Evolutionary conservation across 2,329 filamentous ascomycete species (phyloP), one percentile per base, ranked within the genome.

Genomic region (Pseudofabraea citricarpa): DNA sequence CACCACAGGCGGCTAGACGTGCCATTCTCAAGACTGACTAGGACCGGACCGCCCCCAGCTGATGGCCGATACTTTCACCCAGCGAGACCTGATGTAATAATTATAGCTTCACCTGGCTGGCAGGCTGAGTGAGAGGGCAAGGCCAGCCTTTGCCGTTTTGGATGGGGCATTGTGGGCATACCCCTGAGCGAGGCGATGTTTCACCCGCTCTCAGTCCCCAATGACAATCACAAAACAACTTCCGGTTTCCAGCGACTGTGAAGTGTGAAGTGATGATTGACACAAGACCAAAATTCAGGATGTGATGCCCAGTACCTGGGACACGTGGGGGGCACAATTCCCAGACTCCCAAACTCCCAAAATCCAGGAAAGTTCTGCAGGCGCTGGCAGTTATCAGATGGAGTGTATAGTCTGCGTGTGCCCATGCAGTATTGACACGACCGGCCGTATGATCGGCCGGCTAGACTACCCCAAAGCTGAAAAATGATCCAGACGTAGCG

Each of bases 391-490:
- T 40, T 22, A 49, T 53, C 51, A 50, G 52, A 54, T 43, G 50
- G 45, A 45, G 24, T 38, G 33, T 33, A n/a, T 35, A 41, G 33
- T 29, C 27, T 20, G 32, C 33, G 36, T 45, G 29, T 16, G 35
- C 10, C 15, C 19, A 9, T 37, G 35, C 19, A 21, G 19, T 12
- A 12, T 37, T 31, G 40, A 44, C 31, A 38, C 26, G n/a, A n/a
- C n/a, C n/a, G n/a, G n/a, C n/a, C 44, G 52, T 54, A 49, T 56
- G 51, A 55, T 52, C 41, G 40, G 36, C 51, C 51, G 52, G 46
- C 36, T 43, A 27, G 44, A 24, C 18, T 43, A 32, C 45, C 38
- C 36, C 41, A 47, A 47, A n/a, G n/a, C n/a, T n/a, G n/a, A n/a
- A n/a, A n/a, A n/a, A n/a, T n/a, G n/a, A n/a, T n/a, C n/a, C n/a